Base-by-base conservation (phyloP, 1,139 yeast genomes). In the Hemisphaericaspora subhashii region DNA sequence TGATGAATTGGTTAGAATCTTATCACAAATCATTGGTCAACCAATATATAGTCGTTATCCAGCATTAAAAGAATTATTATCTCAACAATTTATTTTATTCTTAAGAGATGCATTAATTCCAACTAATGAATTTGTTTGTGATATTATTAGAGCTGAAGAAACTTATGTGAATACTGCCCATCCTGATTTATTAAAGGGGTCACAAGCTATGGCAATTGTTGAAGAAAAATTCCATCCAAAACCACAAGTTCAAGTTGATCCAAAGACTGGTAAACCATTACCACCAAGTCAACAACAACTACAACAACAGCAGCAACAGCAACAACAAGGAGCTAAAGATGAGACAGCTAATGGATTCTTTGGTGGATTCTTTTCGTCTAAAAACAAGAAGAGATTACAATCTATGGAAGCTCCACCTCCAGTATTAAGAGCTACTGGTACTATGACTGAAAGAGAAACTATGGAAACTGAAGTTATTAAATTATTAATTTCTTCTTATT, bases 331-430 rank as follows among this genome's bases (percentile, higher is more conserved):
- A 37, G 47, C 45, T 4, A 53, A 57, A 16, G 78, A 73, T 31
- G 74, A 67, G 38, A 75, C 73, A 37, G 56, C 68, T 34, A 79
- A 81, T 38, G 94, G 95, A 1, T 92, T 92, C 68, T 92, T 92
- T 60, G 96, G 97, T 39, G 95, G 96, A 0, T 90, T 92, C 63
- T 92, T 92, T 65, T 81, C 94, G 14, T 81, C 94, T 7, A 89
- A 92, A 64, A 90, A 89, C 64, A 92, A 90, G 67, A 90, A 90
- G 77, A 83, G 95, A 65, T 75, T 90, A 56, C 97, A 94, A 33
- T 84, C 90, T 22, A 87, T 92, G 95, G 98, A 92, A 63, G 90
- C 96, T 2, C 98, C 98, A 36, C 98, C 98, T 31, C 81, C 95
- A 28, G 90, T 89, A 11, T 79, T 92, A 60, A 86, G 92, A 62